These are phyloP conservation scores for Vigna angularis DNA, from an alignment of 306 rosid species.

Conservation along the genomic window DNA sequence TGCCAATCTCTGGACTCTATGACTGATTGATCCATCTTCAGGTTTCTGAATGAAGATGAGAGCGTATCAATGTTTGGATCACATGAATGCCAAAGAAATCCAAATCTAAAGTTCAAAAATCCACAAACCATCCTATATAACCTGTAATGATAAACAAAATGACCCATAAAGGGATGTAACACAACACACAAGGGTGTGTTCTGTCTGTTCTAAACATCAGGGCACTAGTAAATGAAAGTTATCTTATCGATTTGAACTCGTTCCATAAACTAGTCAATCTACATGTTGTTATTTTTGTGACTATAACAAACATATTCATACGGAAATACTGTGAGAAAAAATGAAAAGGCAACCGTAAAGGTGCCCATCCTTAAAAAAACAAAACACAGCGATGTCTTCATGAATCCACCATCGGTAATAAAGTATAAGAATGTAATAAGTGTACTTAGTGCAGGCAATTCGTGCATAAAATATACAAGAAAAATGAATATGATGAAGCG, in stretches of 20 bases:
- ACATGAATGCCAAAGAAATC: conserved; percentile 35
- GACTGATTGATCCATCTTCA: conserved; percentile 97
- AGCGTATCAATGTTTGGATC: conserved; percentile 26
- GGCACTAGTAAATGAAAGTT: conserved; percentile 8
- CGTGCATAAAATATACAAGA: conserved; percentile 2
- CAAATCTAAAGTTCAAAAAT: conserved; percentile 35
- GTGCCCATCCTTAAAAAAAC: not conserved
- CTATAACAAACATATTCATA: not conserved
- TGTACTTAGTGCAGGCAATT: not conserved
- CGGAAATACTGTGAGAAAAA: not conserved
- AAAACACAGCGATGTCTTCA: conserved; percentile 18
- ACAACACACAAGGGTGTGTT: not conserved
- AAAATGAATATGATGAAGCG: conserved; percentile 34
- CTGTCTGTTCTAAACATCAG: conserved; percentile 21
- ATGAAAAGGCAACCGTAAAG: not conserved
- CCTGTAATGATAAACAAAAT: conserved; percentile 4
- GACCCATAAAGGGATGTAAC: conserved; percentile 18
- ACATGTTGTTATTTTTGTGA: not conserved
- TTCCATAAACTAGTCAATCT: not conserved
- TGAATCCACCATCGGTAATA: conserved; percentile 21
- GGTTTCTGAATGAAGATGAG: conserved; percentile 76
- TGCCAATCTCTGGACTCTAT: conserved; percentile 93
- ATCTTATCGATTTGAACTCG: not conserved
- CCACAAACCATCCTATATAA: conserved; percentile 26
- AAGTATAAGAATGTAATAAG: conserved; percentile 22